Evolutionary conservation across 2,329 filamentous ascomycete genomes (phyloP), one percentile per base, ranked within the genome.

Genomic region (Monosporascus sp.): DNA sequence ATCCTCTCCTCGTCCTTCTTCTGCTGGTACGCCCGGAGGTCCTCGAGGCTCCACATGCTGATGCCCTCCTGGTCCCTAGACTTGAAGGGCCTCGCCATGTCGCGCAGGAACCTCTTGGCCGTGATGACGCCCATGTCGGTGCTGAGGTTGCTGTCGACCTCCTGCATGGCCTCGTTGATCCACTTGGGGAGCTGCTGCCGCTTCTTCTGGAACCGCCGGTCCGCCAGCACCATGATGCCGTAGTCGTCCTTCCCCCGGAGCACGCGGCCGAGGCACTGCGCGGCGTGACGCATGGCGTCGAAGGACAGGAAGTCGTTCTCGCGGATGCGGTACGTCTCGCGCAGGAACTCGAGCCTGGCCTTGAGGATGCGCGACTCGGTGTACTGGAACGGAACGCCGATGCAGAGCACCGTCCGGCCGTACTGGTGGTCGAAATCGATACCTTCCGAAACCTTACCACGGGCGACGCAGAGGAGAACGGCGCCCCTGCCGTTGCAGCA

Each of bases 391-490:
- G 94, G 94, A 1, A 97, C 93, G 43, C 94, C 94, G 61, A 99
- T 97, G 67, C 92, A 97, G 48, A 99, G 70, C 73, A 99, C 95
- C 14, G 93, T 94, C 52, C 94, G 88, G 40, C 94, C 94, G 69
- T 97, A 99, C 66, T 99, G 94, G 66, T 99, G 94, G 70, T 99
- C 94, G 65, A 99, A 99, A 83, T 99, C 94, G 61, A 99, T 97
- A 48, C 95, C 95, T 71, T 99, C 94, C 1, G 89, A 94, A 8
- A 99, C 95, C 70, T 99, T 99, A 34, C 94, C 94, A 70, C 94
- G 88, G 1, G 94, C 94, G 70, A 99, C 94, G 68, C 93, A 97
- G 5, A 99, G 83, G 3, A 99, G 76, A 16, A 99, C 87, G 1
- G 94, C 95, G 19, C 94, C 94, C 53, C 95, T 85, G 16, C 94